phyloP scores from a whole-genome alignment of 164 flowering plant species.

The Vitis amurensis region DNA sequence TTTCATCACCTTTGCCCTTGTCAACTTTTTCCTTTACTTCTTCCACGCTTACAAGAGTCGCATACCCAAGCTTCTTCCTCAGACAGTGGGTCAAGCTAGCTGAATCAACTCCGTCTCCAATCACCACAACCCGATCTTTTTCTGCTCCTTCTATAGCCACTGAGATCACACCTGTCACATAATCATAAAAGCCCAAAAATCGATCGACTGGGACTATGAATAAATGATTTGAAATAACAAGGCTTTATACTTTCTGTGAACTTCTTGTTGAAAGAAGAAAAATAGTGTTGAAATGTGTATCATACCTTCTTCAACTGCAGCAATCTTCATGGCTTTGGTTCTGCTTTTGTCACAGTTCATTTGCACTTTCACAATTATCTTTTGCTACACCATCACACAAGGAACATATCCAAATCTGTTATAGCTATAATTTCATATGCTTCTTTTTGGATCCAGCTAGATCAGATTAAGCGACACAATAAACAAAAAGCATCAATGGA shows the following conservation, averaged over 20 bases:
- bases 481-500: no score
- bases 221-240: background rate
- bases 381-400: conserved; percentile 10
- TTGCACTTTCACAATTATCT: conserved; percentile 19
- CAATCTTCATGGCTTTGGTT: conserved; percentile 21
- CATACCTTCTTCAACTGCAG: conserved; percentile 14
- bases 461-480: no score
- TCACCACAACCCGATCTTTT: conserved; percentile 24
- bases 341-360: conserved; percentile 20
- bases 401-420: no score
- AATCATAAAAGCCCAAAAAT: background rate
- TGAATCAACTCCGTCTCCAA: conserved; percentile 38
- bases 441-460: no score
- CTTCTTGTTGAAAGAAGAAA: background rate
- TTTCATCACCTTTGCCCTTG: rapidly evolving
- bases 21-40: background rate
- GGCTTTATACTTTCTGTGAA: background rate
- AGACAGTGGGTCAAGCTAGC: conserved; percentile 12
- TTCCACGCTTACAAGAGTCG: conserved; percentile 25
- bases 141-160: conserved; percentile 23
- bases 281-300: background rate
- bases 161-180: conserved; percentile 18
- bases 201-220: background rate
- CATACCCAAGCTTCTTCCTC: conserved; percentile 28
- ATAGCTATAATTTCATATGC: no score